These are phyloP conservation scores for Aspergillus sp. DNA, from an alignment of 2,329 filamentous ascomycete species.

Conservation along the genomic window DNA sequence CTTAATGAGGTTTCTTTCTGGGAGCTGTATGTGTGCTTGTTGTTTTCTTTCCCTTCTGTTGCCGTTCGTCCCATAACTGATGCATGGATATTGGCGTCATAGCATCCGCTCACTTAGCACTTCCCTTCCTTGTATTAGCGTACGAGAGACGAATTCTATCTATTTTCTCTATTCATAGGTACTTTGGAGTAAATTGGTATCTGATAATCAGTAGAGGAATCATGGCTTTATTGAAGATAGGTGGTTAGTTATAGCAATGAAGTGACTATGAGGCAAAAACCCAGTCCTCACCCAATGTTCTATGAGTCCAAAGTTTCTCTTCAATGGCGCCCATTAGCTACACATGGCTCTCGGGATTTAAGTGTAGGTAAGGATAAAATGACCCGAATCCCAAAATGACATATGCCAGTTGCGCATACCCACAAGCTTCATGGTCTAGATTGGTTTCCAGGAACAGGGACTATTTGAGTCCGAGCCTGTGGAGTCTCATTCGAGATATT, in stretches of 20 bases:
- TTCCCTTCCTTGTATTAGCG: not conserved
- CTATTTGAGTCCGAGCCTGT: not conserved
- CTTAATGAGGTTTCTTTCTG: not conserved
- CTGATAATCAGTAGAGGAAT: not conserved
- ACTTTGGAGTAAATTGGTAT: not conserved
- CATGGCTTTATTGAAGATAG: not conserved
- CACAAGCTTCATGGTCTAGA: not conserved
- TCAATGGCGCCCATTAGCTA: not conserved
- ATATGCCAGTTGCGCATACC: not conserved
- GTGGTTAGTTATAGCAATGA: not conserved
- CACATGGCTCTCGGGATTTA: not conserved
- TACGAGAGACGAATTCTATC: not conserved
- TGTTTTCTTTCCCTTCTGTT: not conserved
- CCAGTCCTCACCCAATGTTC: not conserved
- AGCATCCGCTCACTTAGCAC: not conserved
- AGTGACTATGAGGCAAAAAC: not conserved
- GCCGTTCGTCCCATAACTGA: not conserved
- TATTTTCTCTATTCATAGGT: not conserved
- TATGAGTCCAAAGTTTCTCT: not conserved
- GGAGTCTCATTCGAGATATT: not conserved
- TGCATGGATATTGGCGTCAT: conserved; percentile 1
- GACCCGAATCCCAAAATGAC: not conserved
- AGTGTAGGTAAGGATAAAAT: conserved; percentile 2
- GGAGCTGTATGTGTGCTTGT: not conserved
- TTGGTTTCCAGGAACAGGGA: not conserved